A percentile compares a stretch with the other conserved stretches of the same genome.
Conservation (phyloP, 371 early-diverging fungal genomes). For the Umbelopsis sp. region DNA sequence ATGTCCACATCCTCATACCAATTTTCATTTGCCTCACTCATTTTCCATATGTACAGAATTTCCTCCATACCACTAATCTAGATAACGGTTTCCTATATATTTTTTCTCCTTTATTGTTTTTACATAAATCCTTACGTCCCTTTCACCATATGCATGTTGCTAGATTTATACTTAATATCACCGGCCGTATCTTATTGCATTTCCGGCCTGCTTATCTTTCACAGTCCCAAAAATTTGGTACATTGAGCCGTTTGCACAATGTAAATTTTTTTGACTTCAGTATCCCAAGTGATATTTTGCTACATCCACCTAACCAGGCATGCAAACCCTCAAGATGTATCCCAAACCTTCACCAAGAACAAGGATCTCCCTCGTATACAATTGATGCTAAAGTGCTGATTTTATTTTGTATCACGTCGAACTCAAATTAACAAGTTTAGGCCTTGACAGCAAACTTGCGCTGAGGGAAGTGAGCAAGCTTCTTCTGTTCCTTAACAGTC, state of each 20-base stretch:
- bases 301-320: not conserved
- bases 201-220: no score
- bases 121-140: not conserved
- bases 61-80: not conserved
- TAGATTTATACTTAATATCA: no score
- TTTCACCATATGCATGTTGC: no score
- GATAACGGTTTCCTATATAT: not conserved
- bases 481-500: slow-evolving; percentile 80
- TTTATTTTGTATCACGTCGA: slow-evolving; percentile 19
- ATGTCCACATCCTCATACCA: no score
- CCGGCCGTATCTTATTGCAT: no score
- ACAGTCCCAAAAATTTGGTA: no score
- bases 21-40: not conserved
- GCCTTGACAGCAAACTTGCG: slow-evolving; percentile 86
- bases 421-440: slow-evolving; percentile 42
- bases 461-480: slow-evolving; percentile 78
- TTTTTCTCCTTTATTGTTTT: not conserved
- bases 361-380: not conserved
- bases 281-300: no score
- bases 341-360: not conserved
- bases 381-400: slow-evolving; percentile 10
- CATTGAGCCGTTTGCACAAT: no score
- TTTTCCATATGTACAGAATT: not conserved
- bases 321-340: not conserved
- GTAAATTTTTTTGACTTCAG: no score